These are phyloP conservation scores for Urochloa ruziziensis DNA, from an alignment of 176 grass and related monocot genomes.

Conservation along the genomic window DNA sequence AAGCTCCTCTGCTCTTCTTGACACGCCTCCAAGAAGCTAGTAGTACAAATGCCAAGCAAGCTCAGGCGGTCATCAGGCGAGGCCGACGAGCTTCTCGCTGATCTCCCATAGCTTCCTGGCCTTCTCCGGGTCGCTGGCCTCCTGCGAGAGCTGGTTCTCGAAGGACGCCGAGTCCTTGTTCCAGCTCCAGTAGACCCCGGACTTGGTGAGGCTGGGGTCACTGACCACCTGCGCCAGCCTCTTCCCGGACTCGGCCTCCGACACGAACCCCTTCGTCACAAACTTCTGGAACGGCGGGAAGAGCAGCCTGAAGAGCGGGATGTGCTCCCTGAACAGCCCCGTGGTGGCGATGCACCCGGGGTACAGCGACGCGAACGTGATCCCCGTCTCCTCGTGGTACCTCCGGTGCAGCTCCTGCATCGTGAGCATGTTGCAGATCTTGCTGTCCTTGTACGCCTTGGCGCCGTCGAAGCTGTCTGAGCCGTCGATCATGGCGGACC, in stretches of 20 bases:
- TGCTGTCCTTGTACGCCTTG: slow-evolving; percentile 99
- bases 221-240: slow-evolving; percentile 85
- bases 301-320: slow-evolving; percentile 66
- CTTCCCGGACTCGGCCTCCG: slow-evolving; percentile 78
- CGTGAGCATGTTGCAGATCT: slow-evolving; percentile 97
- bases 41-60: too few species aligned
- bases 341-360: slow-evolving; percentile 88
- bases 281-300: slow-evolving; percentile 91
- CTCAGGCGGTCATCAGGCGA: slow-evolving; percentile 53
- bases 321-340: slow-evolving; percentile 77
- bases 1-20: neutral
- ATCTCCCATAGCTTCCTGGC: slow-evolving; percentile 78
- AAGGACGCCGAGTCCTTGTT: slow-evolving; percentile 88
- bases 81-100: slow-evolving; percentile 87
- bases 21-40: neutral
- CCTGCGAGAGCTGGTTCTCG: slow-evolving; percentile 87
- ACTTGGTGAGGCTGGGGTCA: slow-evolving; percentile 88
- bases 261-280: slow-evolving; percentile 79
- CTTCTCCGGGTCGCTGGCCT: slow-evolving; percentile 80
- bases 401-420: slow-evolving; percentile 95
- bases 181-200: slow-evolving; percentile 98
- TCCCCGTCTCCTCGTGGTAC: slow-evolving; percentile 81
- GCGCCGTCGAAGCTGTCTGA: slow-evolving; percentile 71
- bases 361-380: slow-evolving; percentile 87
- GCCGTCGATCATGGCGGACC: slow-evolving; percentile 88